Percentiles rank a stretch among this genome's conserved stretches.
Conservation (phyloP, 83 land plant genomes). For the Thuja plicata region DNA sequence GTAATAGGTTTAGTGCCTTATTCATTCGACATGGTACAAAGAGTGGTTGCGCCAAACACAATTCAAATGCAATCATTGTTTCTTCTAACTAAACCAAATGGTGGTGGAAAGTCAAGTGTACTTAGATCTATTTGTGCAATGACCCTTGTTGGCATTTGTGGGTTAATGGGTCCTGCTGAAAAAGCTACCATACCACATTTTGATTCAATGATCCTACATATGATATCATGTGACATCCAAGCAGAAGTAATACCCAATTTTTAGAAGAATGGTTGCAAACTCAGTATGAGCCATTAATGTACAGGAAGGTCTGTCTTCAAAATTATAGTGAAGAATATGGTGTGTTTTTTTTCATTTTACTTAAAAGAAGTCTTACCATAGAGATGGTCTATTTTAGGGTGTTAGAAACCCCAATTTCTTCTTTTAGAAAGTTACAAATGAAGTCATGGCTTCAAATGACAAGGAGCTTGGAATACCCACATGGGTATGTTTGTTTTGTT, state of each 20-base stretch:
- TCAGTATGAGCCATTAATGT: too few species aligned
- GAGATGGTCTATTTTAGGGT: too few species aligned
- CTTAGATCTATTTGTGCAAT: conserved; percentile 94
- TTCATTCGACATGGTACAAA: conserved; percentile 76
- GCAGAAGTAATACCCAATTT: conserved; percentile 99
- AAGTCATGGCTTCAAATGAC: too few species aligned
- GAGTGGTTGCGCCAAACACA: conserved; percentile 54
- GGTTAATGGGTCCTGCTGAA: conserved; percentile 94
- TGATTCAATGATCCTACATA: conserved; percentile 92
- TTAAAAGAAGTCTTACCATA: too few species aligned
- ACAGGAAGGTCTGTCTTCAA: too few species aligned
- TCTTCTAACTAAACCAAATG: conserved; percentile 96
- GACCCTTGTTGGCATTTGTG: conserved; percentile 88
- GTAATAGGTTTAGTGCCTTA: conserved; percentile 78
- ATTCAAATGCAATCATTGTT: conserved; percentile 76
- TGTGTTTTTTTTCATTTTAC: too few species aligned
- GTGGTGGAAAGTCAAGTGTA: conserved; percentile 97
- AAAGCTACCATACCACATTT: conserved; percentile 76
- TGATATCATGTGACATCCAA: conserved; percentile 94
- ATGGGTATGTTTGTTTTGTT: too few species aligned
- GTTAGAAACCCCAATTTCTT: too few species aligned
- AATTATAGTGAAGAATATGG: too few species aligned
- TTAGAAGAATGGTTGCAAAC: too few species aligned
- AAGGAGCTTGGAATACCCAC: too few species aligned
- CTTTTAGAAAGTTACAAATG: too few species aligned